These are phyloP conservation scores for Candida alai DNA, from an alignment of 805 yeast species.

Conservation along the genomic window DNA sequence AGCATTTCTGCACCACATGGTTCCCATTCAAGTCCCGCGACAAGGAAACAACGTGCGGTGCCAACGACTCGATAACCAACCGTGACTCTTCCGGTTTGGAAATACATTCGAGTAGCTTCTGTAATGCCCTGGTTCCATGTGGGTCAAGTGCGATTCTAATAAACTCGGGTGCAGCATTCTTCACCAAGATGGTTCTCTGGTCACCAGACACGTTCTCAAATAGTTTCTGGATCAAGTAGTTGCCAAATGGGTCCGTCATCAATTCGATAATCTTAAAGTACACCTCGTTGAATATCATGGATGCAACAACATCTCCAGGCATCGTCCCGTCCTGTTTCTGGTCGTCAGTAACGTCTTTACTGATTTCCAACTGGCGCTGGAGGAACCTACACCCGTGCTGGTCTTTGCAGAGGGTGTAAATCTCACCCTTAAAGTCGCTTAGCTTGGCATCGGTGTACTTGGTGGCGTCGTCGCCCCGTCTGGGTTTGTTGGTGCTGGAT, in stretches of 20 bases:
- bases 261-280: slow-evolving; percentile 74
- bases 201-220: slow-evolving; percentile 69
- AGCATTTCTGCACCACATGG: slow-evolving; percentile 91
- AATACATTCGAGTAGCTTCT: slow-evolving; percentile 83
- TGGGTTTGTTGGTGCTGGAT: slow-evolving; percentile 15
- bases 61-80: slow-evolving; percentile 55
- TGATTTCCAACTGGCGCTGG: slow-evolving; percentile 77
- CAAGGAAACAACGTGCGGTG: slow-evolving; percentile 70
- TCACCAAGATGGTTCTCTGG: slow-evolving; percentile 67
- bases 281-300: slow-evolving; percentile 78
- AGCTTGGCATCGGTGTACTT: slow-evolving; percentile 64
- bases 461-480: slow-evolving; percentile 63
- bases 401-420: slow-evolving; percentile 82
- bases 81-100: slow-evolving; percentile 66
- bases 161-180: slow-evolving; percentile 68
- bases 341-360: slow-evolving; percentile 30
- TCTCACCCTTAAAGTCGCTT: slow-evolving; percentile 66
- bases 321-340: slow-evolving; percentile 10
- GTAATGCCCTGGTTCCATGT: slow-evolving; percentile 95
- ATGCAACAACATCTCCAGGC: slow-evolving; percentile 63
- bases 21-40: slow-evolving; percentile 93
- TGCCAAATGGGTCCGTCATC: slow-evolving; percentile 97
- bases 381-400: slow-evolving; percentile 95
- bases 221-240: slow-evolving; percentile 86
- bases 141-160: slow-evolving; percentile 84